Evolutionary conservation across 1,284 basidiomycete genomes (phyloP).

Genomic region (Cutaneotrichosporon sp.): DNA sequence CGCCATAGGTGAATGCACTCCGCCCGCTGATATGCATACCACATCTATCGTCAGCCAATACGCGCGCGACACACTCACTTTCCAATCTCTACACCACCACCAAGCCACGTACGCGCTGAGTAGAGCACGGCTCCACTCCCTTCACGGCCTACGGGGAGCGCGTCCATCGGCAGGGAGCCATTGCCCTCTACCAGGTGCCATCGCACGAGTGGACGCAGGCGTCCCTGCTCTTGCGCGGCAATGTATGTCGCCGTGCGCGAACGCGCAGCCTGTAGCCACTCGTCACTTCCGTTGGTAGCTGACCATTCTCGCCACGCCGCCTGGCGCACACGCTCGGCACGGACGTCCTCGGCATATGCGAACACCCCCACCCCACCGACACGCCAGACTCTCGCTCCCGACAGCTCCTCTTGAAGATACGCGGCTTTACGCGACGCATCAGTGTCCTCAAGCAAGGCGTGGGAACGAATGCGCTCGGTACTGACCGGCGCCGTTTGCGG

Average conservation of each 20-base stretch:
- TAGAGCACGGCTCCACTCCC: conserved; percentile 43
- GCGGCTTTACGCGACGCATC: conserved; percentile 9
- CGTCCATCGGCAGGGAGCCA: conserved; percentile 41
- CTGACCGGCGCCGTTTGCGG: not conserved
- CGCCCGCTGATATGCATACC: conserved; percentile 42
- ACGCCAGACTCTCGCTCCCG: conserved; percentile 40
- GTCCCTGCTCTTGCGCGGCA: conserved; percentile 7
- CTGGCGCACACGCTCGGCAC: conserved; percentile 33
- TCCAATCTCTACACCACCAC: conserved; percentile 49
- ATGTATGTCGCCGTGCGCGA: conserved; percentile 59
- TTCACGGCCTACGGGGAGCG: conserved; percentile 48
- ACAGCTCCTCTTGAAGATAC: conserved; percentile 38
- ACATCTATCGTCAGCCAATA: conserved; percentile 6
- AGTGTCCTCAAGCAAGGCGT: conserved; percentile 20
- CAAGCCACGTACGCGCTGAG: conserved; percentile 45
- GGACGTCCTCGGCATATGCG: conserved; percentile 32
- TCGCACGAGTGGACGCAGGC: conserved; percentile 38
- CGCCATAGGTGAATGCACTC: conserved; percentile 41
- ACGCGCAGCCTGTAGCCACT: conserved; percentile 66
- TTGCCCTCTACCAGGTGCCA: conserved; percentile 48
- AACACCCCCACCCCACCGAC: conserved; percentile 44
- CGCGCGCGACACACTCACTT: conserved; percentile 36
- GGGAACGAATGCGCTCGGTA: conserved; percentile 3
- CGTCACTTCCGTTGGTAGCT: conserved; percentile 39
- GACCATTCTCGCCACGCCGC: conserved; percentile 36